phyloP scores from a whole-genome alignment of 257 asterid species.

The Gentiana dahurica region DNA sequence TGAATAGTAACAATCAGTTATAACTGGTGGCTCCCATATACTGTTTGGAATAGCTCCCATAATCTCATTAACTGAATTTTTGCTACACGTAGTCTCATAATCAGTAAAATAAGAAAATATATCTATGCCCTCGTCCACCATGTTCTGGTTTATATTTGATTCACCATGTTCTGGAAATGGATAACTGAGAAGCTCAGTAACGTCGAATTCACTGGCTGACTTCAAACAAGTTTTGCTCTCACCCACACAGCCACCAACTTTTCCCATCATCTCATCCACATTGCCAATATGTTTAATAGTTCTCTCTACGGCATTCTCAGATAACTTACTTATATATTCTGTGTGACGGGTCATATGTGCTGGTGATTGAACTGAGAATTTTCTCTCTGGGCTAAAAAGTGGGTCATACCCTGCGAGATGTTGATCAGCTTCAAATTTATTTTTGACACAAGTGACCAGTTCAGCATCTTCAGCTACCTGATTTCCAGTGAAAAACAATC shows the following conservation, averaged over 20 bases:
- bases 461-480: conserved; percentile 73
- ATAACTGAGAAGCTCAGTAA: conserved; percentile 21
- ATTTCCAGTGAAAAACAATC: conserved; percentile 4
- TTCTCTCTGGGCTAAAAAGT: conserved; percentile 9
- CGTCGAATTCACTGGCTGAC: conserved; percentile 19
- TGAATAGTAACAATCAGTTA: conserved; percentile 19
- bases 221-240: conserved; percentile 23
- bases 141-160: conserved; percentile 17
- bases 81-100: conserved; percentile 10
- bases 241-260: conserved; percentile 17
- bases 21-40: conserved; percentile 10
- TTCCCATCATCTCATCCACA: conserved; percentile 20
- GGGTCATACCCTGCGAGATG: conserved; percentile 15
- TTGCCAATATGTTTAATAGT: conserved; percentile 22
- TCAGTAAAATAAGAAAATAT: conserved; percentile 22
- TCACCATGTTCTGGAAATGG: conserved; percentile 25
- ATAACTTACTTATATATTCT: conserved; percentile 27
- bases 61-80: conserved; percentile 20
- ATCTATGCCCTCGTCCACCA: conserved; percentile 24
- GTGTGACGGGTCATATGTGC: conserved; percentile 18
- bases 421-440: conserved; percentile 26
- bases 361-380: conserved; percentile 18
- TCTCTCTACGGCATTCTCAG: conserved; percentile 13
- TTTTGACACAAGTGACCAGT: conserved; percentile 25
- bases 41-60: conserved; percentile 25